Base-by-base conservation (phyloP, 2,329 filamentous ascomycete species). In the Exophiala spinifera region DNA sequence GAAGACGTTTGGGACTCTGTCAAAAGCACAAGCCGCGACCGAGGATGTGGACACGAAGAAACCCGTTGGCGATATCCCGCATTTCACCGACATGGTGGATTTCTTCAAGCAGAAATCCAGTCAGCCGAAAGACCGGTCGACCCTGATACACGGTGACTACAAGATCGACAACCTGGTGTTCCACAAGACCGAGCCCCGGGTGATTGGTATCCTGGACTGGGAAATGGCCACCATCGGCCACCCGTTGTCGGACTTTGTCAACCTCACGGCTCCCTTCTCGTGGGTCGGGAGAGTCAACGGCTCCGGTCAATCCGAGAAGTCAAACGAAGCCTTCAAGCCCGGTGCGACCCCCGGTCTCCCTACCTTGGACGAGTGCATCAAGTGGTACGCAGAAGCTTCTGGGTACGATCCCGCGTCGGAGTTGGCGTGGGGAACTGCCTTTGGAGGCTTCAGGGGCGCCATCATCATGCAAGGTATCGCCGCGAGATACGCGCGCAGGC, bases 211-310 rank as follows among this genome's bases (percentile, higher is more conserved):
- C 51, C 75, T 97, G 4, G 94, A 99, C 74, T 97, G 92, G 92
- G 94, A 97, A 76, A 96, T 99, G 90, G 91, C 90, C 33, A 97
- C 94, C 0, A 86, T 96, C 51, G 94, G 94, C n/a, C 92, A 99
- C 70, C 94, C 94, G 1, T 81, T 97, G 19, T 92, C 88, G 4
- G 94, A 99, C 69, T 76, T 97, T 37, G 85, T 86, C 70, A 97
- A 97, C 72, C 77, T 97, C 63, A 76, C 70, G 50, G 69, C 72
- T 47, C 70, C 74, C 3, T 74, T 70, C 61, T 31, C 56, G n/a
- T 65, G 63, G 63, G 58, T 64, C 67, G 25, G 67, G 70, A 50
- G 70, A 71, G 36, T 61, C 70, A 40, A 61, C 64, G 45, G 70
- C 71, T 49, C 55, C 6, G 59, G 47, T 21, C 34, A 17, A 8